phyloP scores from a whole-genome alignment of 768 basidiomycete genomes.

The Hygrocybe punicea region DNA sequence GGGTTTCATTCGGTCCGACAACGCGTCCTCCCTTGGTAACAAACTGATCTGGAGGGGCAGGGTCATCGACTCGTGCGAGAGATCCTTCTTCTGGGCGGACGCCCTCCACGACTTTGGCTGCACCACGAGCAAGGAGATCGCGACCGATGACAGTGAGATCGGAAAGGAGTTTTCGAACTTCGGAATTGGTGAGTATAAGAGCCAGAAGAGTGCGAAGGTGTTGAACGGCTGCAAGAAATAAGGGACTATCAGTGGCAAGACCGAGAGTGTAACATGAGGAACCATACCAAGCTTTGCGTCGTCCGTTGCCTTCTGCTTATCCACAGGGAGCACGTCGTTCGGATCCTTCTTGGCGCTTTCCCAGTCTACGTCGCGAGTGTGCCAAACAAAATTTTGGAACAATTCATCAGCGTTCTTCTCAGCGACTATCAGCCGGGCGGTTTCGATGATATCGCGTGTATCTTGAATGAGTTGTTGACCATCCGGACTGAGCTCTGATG shows the following conservation, averaged over 20 bases:
- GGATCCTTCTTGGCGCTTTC: slow-evolving; percentile 29
- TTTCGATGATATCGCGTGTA: slow-evolving; percentile 74
- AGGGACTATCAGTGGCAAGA: background rate
- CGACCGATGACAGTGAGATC: slow-evolving; percentile 78
- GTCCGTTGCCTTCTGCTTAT: slow-evolving; percentile 49
- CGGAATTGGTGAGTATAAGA: slow-evolving; percentile 88
- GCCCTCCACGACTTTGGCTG: slow-evolving; percentile 63
- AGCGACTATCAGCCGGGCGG: slow-evolving; percentile 63
- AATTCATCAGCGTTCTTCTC: slow-evolving; percentile 90
- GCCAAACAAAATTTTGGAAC: slow-evolving; percentile 87
- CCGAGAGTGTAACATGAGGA: slow-evolving; percentile 2
- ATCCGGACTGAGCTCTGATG: slow-evolving; percentile 66
- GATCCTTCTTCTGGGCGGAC: slow-evolving; percentile 64
- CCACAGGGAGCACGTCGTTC: slow-evolving; percentile 40
- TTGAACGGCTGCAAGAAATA: slow-evolving; percentile 54
- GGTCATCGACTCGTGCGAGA: slow-evolving; percentile 63
- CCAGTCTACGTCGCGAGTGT: slow-evolving; percentile 54
- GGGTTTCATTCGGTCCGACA: slow-evolving; percentile 32
- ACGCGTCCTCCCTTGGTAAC: slow-evolving; percentile 43
- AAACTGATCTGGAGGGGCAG: slow-evolving; percentile 68
- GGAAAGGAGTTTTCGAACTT: slow-evolving; percentile 83
- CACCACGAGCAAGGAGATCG: slow-evolving; percentile 75
- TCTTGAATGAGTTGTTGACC: slow-evolving; percentile 77
- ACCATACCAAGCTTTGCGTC: slow-evolving; percentile 61
- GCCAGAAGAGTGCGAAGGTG: slow-evolving; percentile 86